A percentile compares a stretch with the other conserved stretches of the same genome.
phyloP scores from a whole-genome alignment of 2,329 filamentous ascomycete genomes.

The Fusarium agapanthi region DNA sequence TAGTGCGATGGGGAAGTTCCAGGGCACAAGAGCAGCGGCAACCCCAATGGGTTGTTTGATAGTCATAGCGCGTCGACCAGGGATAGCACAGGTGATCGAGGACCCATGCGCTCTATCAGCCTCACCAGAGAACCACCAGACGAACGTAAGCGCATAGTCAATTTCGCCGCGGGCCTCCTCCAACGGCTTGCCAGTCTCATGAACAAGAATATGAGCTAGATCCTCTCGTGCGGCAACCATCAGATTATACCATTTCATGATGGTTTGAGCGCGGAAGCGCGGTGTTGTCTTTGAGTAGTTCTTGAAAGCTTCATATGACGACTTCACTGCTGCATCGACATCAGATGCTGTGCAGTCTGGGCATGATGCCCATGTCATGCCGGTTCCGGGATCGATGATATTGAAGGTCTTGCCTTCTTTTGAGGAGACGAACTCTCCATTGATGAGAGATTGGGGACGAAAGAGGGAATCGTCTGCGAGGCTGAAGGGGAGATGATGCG shows the following conservation, averaged over 20 bases:
- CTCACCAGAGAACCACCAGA: conserved; percentile 67
- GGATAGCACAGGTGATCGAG: conserved; percentile 57
- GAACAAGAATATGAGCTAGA: conserved; percentile 50
- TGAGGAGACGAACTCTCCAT: neutral
- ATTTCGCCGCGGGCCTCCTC: conserved; percentile 63
- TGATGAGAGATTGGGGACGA: neutral
- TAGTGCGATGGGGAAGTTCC: conserved; percentile 70
- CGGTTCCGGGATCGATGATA: conserved; percentile 5
- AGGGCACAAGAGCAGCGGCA: conserved; percentile 47
- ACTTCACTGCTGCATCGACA: conserved; percentile 29
- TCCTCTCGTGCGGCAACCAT: conserved; percentile 49
- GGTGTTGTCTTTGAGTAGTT: conserved; percentile 51
- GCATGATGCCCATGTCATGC: neutral
- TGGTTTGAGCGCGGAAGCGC: conserved; percentile 43
- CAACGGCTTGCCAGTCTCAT: conserved; percentile 66
- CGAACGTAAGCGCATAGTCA: conserved; percentile 62
- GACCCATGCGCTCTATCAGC: conserved; percentile 58
- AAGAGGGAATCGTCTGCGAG: neutral
- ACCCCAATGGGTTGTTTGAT: conserved; percentile 64
- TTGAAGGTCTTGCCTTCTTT: neutral
- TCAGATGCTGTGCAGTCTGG: conserved; percentile 36
- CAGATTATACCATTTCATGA: conserved; percentile 50
- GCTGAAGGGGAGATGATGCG: neutral
- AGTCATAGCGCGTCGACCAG: conserved; percentile 67
- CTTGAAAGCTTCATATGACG: conserved; percentile 49